Evolutionary conservation across 345 rosid genomes (phyloP).

Genomic region (Pistacia atlantica): DNA sequence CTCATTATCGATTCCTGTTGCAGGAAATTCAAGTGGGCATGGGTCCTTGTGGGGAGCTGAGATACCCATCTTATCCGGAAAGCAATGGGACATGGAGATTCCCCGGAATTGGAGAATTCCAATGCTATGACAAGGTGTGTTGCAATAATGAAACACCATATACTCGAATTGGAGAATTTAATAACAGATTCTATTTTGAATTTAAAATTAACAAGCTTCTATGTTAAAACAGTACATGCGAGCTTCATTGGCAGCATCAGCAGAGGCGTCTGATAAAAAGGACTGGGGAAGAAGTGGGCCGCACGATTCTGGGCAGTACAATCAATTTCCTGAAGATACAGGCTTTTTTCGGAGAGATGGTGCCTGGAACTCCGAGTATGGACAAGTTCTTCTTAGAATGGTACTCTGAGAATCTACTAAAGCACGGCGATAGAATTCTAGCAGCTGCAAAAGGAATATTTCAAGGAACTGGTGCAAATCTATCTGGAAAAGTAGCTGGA

Average conservation of each 20-base stretch:
- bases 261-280: conserved; percentile 61
- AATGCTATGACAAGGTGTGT: conserved; percentile 90
- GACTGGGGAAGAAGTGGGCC: conserved; percentile 87
- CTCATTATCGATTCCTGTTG: conserved; percentile 23
- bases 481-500: conserved; percentile 91
- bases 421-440: conserved; percentile 78
- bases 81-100: conserved; percentile 92
- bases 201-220: background rate
- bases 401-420: conserved; percentile 77
- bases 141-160: background rate
- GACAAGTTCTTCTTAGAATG: conserved; percentile 87
- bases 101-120: conserved; percentile 98
- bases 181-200: no score
- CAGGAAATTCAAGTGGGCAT: conserved; percentile 98
- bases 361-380: conserved; percentile 87
- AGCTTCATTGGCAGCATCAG: conserved; percentile 81
- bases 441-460: conserved; percentile 70
- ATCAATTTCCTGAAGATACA: conserved; percentile 83
- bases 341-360: conserved; percentile 83
- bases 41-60: conserved; percentile 97
- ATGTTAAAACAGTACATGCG: conserved; percentile 75
- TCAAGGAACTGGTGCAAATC: conserved; percentile 65
- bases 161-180: no score
- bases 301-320: conserved; percentile 87
- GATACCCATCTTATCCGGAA: conserved; percentile 95